Evolutionary conservation across 192 early-diverging fungal genomes (phyloP), one percentile per base, ranked within the genome.

Genomic region (Coemansia furcata): DNA sequence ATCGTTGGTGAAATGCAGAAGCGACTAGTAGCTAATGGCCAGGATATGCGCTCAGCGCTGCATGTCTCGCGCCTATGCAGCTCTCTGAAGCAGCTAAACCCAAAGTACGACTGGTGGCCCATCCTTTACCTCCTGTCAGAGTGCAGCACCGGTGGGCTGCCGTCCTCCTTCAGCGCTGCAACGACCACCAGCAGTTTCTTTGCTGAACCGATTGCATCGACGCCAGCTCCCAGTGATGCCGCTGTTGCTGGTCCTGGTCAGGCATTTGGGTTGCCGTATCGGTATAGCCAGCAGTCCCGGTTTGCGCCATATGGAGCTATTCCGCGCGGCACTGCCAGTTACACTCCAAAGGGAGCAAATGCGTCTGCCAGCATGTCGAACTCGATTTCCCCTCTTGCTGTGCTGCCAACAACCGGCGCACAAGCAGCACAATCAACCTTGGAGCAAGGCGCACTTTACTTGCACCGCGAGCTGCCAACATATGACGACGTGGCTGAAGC

Each of bases 401-500:
- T 26, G n/a, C 40, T 26, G n/a, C 40, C n/a, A n/a, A n/a, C 37
- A 33, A n/a, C 40, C 11, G 40, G 33, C 21, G 40, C 43, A 12
- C 40, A 43, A 37, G 35, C 47, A n/a, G 39, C 55, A 37, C 52
- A 38, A n/a, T 60, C 50, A 6, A 4, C 19, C 32, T 37, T 15
- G 11, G 49, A 63, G 33, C 44, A 33, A 68, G 38, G 37, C 40
- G 26, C 60, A 32, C 42, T 54, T 17, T 74, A 38, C 42, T 50
- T 65, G 46, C 63, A 72, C 65, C 62, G 76, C 30, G 43, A 66
- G 57, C 70, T 78, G 37, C 76, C 78, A 1, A 67, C 69, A 14
- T 76, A 67, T 58, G 79, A 73, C 58, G 73, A 87, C 35, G 73
- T 88, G 10, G 61, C 83, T 15, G 92, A 93, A 66, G 73, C 82